Evolutionary conservation across 257 asterid genomes (phyloP).

Genomic region (Gentiana dahurica): DNA sequence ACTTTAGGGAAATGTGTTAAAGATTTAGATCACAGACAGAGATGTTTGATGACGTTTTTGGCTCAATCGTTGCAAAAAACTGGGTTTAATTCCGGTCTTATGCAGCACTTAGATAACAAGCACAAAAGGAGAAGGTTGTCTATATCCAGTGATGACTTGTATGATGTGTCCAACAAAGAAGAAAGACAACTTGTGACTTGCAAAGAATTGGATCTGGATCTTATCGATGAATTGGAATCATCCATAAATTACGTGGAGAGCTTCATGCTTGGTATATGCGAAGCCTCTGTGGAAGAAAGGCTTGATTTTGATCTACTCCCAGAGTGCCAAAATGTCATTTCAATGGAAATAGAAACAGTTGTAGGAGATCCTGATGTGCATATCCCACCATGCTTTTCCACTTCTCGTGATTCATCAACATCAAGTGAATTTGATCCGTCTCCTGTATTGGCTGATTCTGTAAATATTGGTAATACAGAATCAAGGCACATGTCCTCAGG

Average conservation of each 20-base stretch:
- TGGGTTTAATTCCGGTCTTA: constrained; percentile 18
- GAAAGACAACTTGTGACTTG: constrained; percentile 20
- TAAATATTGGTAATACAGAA: constrained; percentile 26
- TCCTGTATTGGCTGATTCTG: constrained; percentile 24
- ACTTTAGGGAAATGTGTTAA: constrained; percentile 46
- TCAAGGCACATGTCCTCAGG: constrained; percentile 22
- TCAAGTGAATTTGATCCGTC: constrained; percentile 36
- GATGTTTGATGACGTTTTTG: constrained; percentile 31
- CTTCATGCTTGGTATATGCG: constrained; percentile 29
- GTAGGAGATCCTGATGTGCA: constrained; percentile 51
- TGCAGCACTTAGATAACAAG: constrained; percentile 26
- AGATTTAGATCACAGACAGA: constrained; percentile 48
- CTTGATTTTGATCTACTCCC: constrained; percentile 22
- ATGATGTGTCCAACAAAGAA: constrained; percentile 28
- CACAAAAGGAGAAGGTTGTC: constrained; percentile 56
- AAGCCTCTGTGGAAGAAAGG: constrained; percentile 20
- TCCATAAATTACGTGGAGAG: constrained; percentile 56
- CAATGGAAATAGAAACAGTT: constrained; percentile 26
- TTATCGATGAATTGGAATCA: constrained; percentile 44
- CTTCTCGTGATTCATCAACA: constrained; percentile 33
- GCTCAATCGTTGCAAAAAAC: constrained; percentile 46
- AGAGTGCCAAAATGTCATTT: constrained; percentile 19
- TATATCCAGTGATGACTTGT: constrained; percentile 25
- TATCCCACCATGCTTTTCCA: constrained; percentile 27
- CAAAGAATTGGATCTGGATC: constrained; percentile 23